Conservation (phyloP, 352 stramenopile genomes). For the Globisporangium okanoganense region DNA sequence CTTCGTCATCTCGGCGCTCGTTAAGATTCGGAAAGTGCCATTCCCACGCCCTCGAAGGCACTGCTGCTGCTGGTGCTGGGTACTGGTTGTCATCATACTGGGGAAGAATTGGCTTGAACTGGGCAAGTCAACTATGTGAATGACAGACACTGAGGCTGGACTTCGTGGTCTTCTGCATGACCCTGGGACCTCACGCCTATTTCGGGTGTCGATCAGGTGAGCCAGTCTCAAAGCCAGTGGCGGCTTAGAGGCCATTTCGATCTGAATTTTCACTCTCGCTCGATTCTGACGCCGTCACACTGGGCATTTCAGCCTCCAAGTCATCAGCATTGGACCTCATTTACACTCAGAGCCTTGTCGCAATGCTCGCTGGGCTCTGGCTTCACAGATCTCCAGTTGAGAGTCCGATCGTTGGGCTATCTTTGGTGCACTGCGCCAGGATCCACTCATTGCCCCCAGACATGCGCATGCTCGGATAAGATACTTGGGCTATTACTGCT, state of each 20-base stretch:
- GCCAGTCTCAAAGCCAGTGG: background rate
- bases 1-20: background rate
- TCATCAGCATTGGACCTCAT: background rate
- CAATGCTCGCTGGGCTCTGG: background rate
- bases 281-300: background rate
- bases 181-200: background rate
- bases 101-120: background rate
- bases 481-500: background rate
- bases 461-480: background rate
- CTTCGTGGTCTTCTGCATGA: background rate
- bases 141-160: background rate
- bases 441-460: background rate
- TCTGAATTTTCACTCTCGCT: background rate
- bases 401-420: background rate
- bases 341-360: background rate
- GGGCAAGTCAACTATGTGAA: background rate
- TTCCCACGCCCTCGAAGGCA: background rate
- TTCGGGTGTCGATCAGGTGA: background rate
- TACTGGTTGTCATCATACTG: background rate
- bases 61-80: slow-evolving; percentile 1
- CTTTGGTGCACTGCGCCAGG: background rate
- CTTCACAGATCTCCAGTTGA: background rate
- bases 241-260: background rate
- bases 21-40: slow-evolving; percentile 3
- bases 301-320: background rate